Base-by-base conservation (phyloP, 352 stramenopile species). In the Phytophthora idaei region DNA sequence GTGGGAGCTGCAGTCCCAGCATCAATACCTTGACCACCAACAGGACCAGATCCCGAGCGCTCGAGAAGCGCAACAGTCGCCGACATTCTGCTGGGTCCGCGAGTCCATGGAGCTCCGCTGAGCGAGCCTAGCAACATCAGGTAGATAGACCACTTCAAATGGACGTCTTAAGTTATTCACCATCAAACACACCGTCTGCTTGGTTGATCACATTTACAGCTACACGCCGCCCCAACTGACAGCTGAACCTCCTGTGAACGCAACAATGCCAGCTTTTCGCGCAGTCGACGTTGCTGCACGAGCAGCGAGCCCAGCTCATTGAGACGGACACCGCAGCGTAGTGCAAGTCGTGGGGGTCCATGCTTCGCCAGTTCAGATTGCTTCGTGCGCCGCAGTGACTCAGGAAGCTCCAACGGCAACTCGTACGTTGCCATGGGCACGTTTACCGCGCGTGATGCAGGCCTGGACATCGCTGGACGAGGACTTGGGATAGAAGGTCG, bases 351-450 rank as follows among this genome's bases (percentile, higher is more conserved):
- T 28, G 84, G 82, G 27, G 80, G 72, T 3, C 82, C 82, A 42
- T 84, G 67, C n/a, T 73, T 77, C 8, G 68, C 56, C 10, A 90
- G 51, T 32, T 88, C 78, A 0, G 61, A 39, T 37, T 77, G 71
- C 61, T 84, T 75, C n/a, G 70, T 64, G 31, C 60, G 62, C 12
- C 83, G 63, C 37, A 90, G 54, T 15, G 69, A 67, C 47, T 83
- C 79, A 0, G 77, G 68, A n/a, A 92, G 69, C 37, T 94, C 82
- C 36, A 94, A 76, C n/a, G 74, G 67, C 44, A 89, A 37, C 42
- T 92, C 79, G 53, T 90, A 90, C 57, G 67, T 83, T 11, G 78
- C 86, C 82, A 94, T 84, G 28, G 73, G 62, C 27, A 82, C 57
- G 34, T 68, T 31, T 1, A 61, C 15, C 8, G 27, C 25, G 27